Evolutionary conservation across 352 stramenopile genomes (phyloP), one percentile per base, ranked within the genome.

Genomic region (Peronosclerospora sorghi): DNA sequence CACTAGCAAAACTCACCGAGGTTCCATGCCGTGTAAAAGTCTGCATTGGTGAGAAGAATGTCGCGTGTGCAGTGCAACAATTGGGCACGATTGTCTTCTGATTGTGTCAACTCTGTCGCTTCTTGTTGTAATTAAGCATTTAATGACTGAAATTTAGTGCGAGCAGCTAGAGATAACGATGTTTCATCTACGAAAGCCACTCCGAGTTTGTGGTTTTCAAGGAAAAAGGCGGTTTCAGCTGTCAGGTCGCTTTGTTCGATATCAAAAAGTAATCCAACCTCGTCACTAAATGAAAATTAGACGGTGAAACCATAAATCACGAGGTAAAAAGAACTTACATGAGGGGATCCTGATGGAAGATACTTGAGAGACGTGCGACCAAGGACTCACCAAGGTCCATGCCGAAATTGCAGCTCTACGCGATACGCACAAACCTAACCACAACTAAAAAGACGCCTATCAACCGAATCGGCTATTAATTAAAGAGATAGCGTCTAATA

Each of bases 1-100:
- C n/a, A n/a, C n/a, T n/a, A 39, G 26, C 8, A 35, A 37, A 14
- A 9, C 58, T 29, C 46, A 87, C 69, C 77, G 61, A 32, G 69
- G 46, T 91, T 91, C 74, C 73, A 91, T 13, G 75, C 78, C n/a
- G 78, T 82, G 54, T 91, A 88, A 45, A 82, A 91, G 53, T 91
- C 78, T 21, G 75, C 75, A 24, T 61, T 82, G 35, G 88, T 73
- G 30, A 88, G 66, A 41, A 91, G 45, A 48, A 88, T 67, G 4
- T 62, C 70, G 8, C 75, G 68, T 5, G 74, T 79, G 48, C 62
- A 73, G 23, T 68, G 53, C 30, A 80, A 39, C 35, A 86, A 48
- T 45, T 76, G 53, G 2, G 24, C 24, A 10, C 45, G 12, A 4
- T n/a, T 47, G 30, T 43, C 48, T 15, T 45, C 34, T 2, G 28